Conservation (phyloP, 345 rosid species). For the rapeseed (Brassica napus) region DNA sequence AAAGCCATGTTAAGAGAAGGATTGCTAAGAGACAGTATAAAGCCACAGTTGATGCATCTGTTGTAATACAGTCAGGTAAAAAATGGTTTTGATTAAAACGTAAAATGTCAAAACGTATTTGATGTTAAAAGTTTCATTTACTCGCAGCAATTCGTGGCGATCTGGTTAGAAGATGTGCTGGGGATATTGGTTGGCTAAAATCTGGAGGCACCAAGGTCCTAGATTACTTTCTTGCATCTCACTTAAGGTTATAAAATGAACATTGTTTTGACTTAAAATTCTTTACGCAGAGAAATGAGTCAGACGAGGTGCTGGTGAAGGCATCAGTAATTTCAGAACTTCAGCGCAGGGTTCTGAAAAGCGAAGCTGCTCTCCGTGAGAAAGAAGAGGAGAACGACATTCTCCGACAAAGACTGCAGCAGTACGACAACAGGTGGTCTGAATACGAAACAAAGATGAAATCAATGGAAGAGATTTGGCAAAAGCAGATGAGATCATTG, state of each 20-base stretch:
- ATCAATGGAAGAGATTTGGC: conserved; percentile 94
- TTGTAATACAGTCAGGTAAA: conserved; percentile 76
- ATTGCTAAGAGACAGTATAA: conserved; percentile 44
- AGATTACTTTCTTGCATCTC: neutral
- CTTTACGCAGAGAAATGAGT: conserved; percentile 52
- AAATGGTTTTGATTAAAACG: neutral
- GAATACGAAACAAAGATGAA: conserved; percentile 90
- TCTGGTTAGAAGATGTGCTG: conserved; percentile 87
- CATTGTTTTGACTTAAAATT: conserved; percentile 1
- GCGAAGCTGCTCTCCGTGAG: conserved; percentile 64
- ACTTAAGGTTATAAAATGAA: neutral
- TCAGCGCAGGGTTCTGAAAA: conserved; percentile 60
- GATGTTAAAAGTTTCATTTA: neutral
- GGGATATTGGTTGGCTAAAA: conserved; percentile 60
- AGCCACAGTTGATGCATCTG: conserved; percentile 54
- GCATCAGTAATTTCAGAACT: conserved; percentile 65
- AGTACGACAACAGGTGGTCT: conserved; percentile 66
- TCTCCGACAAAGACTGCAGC: conserved; percentile 64
- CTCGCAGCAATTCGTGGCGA: conserved; percentile 81
- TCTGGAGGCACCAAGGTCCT: conserved; percentile 61
- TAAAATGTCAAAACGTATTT: neutral
- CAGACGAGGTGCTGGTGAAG: conserved; percentile 59
- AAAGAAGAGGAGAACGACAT: conserved; percentile 84
- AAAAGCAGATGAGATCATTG: conserved; percentile 81
- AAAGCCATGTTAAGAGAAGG: conserved; percentile 61